A percentile compares a stretch with the other conserved stretches of the same genome.
Evolutionary conservation across 2,329 filamentous ascomycete species (phyloP).

Genomic region (Chaetothyriales sp.): DNA sequence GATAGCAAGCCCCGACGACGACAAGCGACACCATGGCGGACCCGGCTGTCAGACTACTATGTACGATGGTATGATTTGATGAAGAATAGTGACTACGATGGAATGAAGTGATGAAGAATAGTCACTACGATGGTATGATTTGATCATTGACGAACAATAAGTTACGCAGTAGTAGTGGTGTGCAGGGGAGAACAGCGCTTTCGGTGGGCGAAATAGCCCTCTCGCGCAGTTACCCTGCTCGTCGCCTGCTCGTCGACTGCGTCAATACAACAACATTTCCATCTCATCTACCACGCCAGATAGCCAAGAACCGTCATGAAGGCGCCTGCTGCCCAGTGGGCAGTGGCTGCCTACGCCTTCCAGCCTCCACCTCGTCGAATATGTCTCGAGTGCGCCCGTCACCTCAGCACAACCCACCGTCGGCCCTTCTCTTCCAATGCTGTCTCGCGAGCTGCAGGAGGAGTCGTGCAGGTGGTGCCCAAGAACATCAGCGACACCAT

Average conservation of each 20-base stretch:
- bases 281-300: not conserved
- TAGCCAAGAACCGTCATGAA: not conserved
- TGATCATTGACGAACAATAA: no score
- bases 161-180: no score
- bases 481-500: not conserved
- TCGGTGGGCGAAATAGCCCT: not conserved
- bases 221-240: not conserved
- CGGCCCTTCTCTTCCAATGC: not conserved
- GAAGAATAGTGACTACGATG: no score
- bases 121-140: no score
- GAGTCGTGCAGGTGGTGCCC: not conserved
- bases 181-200: no score
- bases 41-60: not conserved
- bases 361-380: not conserved
- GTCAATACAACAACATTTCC: not conserved
- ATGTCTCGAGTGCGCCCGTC: not conserved
- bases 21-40: conserved; percentile 29
- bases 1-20: conserved; percentile 51
- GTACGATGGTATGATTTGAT: no score
- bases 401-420: not conserved
- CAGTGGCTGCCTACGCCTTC: not conserved
- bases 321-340: not conserved
- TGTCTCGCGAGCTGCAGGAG: not conserved
- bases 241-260: not conserved
- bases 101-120: no score